Conservation (phyloP, 2,329 filamentous ascomycete genomes). For the Beauveria scarabaeidicola region DNA sequence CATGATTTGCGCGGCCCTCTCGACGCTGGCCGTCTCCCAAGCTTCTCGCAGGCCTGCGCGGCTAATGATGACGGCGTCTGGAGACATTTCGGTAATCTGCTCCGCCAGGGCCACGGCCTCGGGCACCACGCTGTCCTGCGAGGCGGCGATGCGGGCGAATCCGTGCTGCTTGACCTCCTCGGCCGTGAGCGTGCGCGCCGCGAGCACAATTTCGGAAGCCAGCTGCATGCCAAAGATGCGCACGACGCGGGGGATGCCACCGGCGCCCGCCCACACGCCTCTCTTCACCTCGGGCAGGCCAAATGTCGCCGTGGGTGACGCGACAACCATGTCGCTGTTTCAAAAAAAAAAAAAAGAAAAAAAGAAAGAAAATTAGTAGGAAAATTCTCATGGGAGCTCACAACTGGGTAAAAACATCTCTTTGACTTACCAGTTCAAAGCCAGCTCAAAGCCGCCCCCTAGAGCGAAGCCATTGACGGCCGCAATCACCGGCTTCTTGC, state of each 20-base stretch:
- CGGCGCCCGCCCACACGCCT: slow-evolving; percentile 45
- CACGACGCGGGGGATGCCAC: slow-evolving; percentile 42
- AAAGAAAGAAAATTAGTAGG: too few species aligned
- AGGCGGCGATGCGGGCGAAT: slow-evolving; percentile 26
- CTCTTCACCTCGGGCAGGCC: slow-evolving; percentile 45
- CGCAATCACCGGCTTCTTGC: slow-evolving; percentile 53
- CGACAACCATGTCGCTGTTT: slow-evolving; percentile 43
- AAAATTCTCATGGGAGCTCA: too few species aligned
- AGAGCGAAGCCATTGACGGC: slow-evolving; percentile 50
- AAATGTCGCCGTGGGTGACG: slow-evolving; percentile 41
- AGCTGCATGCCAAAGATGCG: slow-evolving; percentile 36
- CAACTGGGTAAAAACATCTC: not conserved
- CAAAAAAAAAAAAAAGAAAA: too few species aligned
- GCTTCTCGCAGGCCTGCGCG: slow-evolving; percentile 28
- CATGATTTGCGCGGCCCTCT: slow-evolving; percentile 30
- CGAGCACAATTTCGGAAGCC: slow-evolving; percentile 41
- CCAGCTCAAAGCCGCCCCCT: slow-evolving; percentile 50
- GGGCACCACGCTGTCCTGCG: slow-evolving; percentile 26
- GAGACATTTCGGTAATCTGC: slow-evolving; percentile 26
- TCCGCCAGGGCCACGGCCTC: slow-evolving; percentile 28
- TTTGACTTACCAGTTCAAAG: slow-evolving; percentile 39
- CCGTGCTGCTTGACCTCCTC: slow-evolving; percentile 30
- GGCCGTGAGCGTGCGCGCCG: slow-evolving; percentile 36
- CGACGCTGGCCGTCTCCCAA: slow-evolving; percentile 33
- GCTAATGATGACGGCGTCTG: slow-evolving; percentile 32